Base-by-base conservation (phyloP, 129 eudicot genomes). In the Flaveria linearis region DNA sequence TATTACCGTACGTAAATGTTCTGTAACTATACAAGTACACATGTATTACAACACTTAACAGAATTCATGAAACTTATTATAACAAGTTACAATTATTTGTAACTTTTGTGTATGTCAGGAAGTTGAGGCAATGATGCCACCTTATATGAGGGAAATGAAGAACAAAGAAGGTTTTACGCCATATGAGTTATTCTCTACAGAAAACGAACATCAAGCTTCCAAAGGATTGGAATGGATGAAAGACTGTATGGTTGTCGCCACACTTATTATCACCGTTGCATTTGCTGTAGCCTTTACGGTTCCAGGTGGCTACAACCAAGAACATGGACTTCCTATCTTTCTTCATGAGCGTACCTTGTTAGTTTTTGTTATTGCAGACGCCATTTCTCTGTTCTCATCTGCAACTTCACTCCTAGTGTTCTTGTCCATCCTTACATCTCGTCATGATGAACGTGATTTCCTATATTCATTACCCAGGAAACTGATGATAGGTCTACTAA, bases 261-360 rank as follows among this genome's bases (percentile, higher is more conserved):
- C 78, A 61, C 78, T 74, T 45, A 58, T 74, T 0, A 42, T 74
- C 45, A 65, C 79, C 0, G 69, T 80, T 11, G 79, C 77, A 2
- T 80, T 80, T 39, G 77, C 79, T 51, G 74, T 68, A 28, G 79
- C 72, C 15, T 70, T 72, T 60, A 80, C 67, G 7, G 77, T 80
- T 36, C 83, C 79, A n/a, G 84, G 84, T 47, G 84, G 84, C 45
- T 72, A 39, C 42, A 50, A 67, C 7, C 55, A 55, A 33, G 73
- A 74, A 1, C 3, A 12, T 6, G 80, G 84, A 11, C 9, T 55
- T 50, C 80, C 84, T 8, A 4, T 73, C 0, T 68, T 65, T 7
- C 14, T 63, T 72, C 45, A 39, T 7, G 1, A 51, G n/a, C 20
- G 10, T 55, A 17, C 20, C 17, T 73, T 73, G 69, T 46, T 64